Base-by-base conservation (phyloP, 805 yeast species). In the Candida xyloterini region DNA sequence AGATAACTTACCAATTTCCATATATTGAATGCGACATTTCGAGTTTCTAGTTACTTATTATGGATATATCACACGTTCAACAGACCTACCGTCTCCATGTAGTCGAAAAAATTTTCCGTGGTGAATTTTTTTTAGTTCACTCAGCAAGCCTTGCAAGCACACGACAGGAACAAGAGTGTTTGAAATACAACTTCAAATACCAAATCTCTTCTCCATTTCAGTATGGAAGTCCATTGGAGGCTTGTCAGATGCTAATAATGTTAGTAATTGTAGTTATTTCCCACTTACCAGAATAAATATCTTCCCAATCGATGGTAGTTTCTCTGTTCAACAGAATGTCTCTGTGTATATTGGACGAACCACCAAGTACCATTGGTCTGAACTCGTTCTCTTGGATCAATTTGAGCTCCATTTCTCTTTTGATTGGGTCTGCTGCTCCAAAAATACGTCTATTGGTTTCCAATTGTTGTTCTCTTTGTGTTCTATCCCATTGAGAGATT, bases 361-460 rank as follows among this genome's bases (percentile, higher is more conserved):
- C 83, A 10, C 88, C 88, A 33, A 80, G 63, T 5, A 72, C 60
- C 23, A 65, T 56, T 6, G 96, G 96, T 46, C 71, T 78, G 61
- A 79, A 80, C 43, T 84, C 88, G 10, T 85, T 76, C 34, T 72
- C 68, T 32, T 78, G 76, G 3, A 91, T 83, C 18, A 91, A 74
- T 41, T 78, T 70, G 56, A 86, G 67, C 55, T 93, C 99, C 96
- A 93, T 89, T 23, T 81, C 79, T 56, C 97, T 75, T 57, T 82
- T 82, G 62, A 91, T 84, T 7, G 99, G 97, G 56, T 86, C 98
- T 9, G 93, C 96, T 33, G 91, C 79, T 11, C 99, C 99, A 61
- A 84, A 89, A 13, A 85, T 66, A 50, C 95, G 76, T 59, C 95
- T 77, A 63, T 85, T 81, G 44, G 78, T 78, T 59, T 89, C 93